Base-by-base conservation (phyloP, 805 yeast species). In the Candida sithepensis region DNA sequence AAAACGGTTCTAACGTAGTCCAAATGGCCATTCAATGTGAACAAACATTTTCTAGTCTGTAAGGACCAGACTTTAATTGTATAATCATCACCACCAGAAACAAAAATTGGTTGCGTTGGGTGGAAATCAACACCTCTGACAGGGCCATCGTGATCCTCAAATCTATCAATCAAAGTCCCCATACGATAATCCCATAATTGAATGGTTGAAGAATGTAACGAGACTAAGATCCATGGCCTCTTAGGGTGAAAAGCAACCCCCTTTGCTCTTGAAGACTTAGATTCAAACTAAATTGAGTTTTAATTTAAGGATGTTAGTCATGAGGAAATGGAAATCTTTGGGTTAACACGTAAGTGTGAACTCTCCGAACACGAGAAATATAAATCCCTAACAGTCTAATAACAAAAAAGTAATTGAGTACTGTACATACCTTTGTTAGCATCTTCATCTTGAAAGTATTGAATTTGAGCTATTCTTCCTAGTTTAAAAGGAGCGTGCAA, bases 181-280 rank as follows among this genome's bases (percentile, higher is more conserved):
- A 94, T 94, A 63, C 99, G 84, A 71, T 95, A 94, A 70, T 94
- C 99, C 99, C 99, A 94, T 54, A 94, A 77, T 69, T 95, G 99
- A 66, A 94, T 92, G n/a, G 97, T 90, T n/a, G 97, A 89, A 23
- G 97, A 88, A 68, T 92, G 94, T 51, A 95, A 77, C 7, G 98
- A 90, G 30, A 91, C 98, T 59, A 94, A 76, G 50, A 90, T 88
- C 97, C 97, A 94, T 50, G 99, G 97, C 67, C 86, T 75, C 56
- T 83, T 83, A 45, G 98, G 97, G 70, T 95, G 97, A 72, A 94
- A 90, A 48, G 99, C 97, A 64, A 94, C 88, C 56, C 97, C 96
- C 71, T 94, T 90, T 51, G 98, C 96, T 78, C 98, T 79, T 50
- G 97, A 88, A 54, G 97, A 89, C 79, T 94, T 89, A 64, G 98